Conservation (phyloP, 805 yeast species). For the Kazachstania viticola region DNA sequence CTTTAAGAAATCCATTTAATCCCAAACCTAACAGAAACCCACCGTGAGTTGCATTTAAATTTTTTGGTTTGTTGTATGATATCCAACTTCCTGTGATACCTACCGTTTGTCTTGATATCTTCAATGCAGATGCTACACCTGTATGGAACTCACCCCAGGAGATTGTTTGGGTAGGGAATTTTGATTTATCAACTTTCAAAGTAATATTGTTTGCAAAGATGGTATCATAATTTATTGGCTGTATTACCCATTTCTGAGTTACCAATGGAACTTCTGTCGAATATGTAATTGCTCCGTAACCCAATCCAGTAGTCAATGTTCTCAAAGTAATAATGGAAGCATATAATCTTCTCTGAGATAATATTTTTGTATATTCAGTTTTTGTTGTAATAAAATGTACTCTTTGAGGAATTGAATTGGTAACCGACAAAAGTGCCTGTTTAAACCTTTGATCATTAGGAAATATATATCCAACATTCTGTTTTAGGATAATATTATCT, state of each 20-base stretch:
- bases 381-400: slow-evolving; percentile 25
- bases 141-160: slow-evolving; percentile 84
- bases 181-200: slow-evolving; percentile 42
- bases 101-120: slow-evolving; percentile 53
- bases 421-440: slow-evolving; percentile 63
- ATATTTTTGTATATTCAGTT: slow-evolving; percentile 45
- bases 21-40: slow-evolving; percentile 93
- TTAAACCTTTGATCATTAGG: slow-evolving; percentile 67
- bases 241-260: slow-evolving; percentile 70
- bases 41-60: slow-evolving; percentile 72
- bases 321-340: slow-evolving; percentile 55
- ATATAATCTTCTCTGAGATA: slow-evolving; percentile 41
- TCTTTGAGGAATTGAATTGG: slow-evolving; percentile 14
- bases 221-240: slow-evolving; percentile 38
- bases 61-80: slow-evolving; percentile 67
- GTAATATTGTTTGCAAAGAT: slow-evolving; percentile 58
- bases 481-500: slow-evolving; percentile 1
- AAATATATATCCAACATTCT: slow-evolving; percentile 44
- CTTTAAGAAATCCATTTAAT: slow-evolving; percentile 72
- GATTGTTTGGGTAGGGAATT: slow-evolving; percentile 36
- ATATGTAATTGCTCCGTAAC: slow-evolving; percentile 21
- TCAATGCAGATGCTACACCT: slow-evolving; percentile 81
- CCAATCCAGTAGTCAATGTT: slow-evolving; percentile 43
- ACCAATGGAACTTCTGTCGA: slow-evolving; percentile 52
- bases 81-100: slow-evolving; percentile 79